Evolutionary conservation across 2,329 filamentous ascomycete genomes (phyloP), one percentile per base, ranked within the genome.

Genomic region (Aspergillus tamarii): DNA sequence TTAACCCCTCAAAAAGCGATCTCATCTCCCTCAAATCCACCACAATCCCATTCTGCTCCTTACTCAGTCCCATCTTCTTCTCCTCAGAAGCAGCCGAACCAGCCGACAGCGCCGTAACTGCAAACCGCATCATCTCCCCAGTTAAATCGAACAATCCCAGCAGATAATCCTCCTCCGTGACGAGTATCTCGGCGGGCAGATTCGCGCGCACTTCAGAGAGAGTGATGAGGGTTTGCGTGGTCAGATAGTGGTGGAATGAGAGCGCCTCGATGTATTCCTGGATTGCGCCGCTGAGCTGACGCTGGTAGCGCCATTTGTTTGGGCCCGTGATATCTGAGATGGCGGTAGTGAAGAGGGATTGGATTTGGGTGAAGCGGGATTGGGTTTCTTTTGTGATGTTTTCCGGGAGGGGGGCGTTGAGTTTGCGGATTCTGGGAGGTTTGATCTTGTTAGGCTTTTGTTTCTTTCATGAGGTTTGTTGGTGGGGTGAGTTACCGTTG

Each of bases 91-190:
- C 65, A 67, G 75, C 81, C 26, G 85, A 76, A 48, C 83, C 89
- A 6, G 93, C 91, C 1, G 93, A 93, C 76, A 96, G 91, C 30
- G 89, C 88, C 7, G 94, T 94, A 57, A 97, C 95, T 0, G 93
- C 93, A 78, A 97, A 98, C 34, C 94, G 87, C 95, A 99, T 99
- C 83, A 98, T 84, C 81, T 99, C 95, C 45, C 95, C 95, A 1
- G 94, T 94, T 70, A 98, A 86, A 77, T 99, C 95, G 73, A 97
- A 97, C 2, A 99, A 80, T 10, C 94, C 95, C 66, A 95, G 89
- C 63, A 97, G 81, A 75, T 97, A 98, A 78, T 99, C 95, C 61
- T 94, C 88, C 30, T 89, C 84, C 1, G 91, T 92, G 23, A 97
- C 82, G 0, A 83, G 72, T 2, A 97, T 84, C 1, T 83, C 84